Evolutionary conservation across 805 yeast genomes (phyloP).

Genomic region (Nakazawaea molendinolei): DNA sequence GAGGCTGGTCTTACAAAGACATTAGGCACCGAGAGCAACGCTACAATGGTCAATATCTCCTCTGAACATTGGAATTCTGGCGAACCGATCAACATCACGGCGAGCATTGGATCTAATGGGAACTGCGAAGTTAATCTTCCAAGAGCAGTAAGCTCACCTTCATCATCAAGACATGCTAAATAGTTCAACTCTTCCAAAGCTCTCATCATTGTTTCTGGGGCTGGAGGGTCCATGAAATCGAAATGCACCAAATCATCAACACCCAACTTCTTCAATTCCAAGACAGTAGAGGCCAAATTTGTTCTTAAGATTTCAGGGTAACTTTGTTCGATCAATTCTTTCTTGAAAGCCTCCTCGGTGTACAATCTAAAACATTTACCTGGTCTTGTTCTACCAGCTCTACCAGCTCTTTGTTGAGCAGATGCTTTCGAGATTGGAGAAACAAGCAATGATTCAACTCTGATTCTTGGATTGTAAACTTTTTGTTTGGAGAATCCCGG

Average conservation of each 20-base stretch:
- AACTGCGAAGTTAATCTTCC: conserved; percentile 89
- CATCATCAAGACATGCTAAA: conserved; percentile 83
- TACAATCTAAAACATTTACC: conserved; percentile 96
- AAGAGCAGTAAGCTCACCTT: conserved; percentile 81
- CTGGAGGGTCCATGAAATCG: conserved; percentile 99
- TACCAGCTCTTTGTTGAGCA: conserved; percentile 98
- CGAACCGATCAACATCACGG: conserved; percentile 86
- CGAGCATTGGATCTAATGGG: conserved; percentile 93
- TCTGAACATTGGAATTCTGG: conserved; percentile 82
- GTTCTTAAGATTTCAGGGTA: conserved; percentile 93
- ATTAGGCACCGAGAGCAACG: conserved; percentile 86
- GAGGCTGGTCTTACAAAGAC: conserved; percentile 91
- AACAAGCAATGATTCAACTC: conserved; percentile 90
- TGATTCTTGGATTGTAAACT: conserved; percentile 90
- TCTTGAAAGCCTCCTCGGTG: conserved; percentile 94
- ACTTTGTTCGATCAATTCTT: conserved; percentile 90
- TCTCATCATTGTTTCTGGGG: conserved; percentile 99
- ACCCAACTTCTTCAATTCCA: conserved; percentile 90
- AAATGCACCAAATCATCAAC: conserved; percentile 94
- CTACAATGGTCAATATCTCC: conserved; percentile 82
- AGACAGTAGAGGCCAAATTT: conserved; percentile 84
- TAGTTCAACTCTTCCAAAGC: conserved; percentile 94
- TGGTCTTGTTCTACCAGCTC: conserved; percentile 99
- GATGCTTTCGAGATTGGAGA: conserved; percentile 96
- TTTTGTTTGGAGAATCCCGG: conserved; percentile 97